Conservation (phyloP, 169 alveolate species). For the Eimeria sp. region DNA sequence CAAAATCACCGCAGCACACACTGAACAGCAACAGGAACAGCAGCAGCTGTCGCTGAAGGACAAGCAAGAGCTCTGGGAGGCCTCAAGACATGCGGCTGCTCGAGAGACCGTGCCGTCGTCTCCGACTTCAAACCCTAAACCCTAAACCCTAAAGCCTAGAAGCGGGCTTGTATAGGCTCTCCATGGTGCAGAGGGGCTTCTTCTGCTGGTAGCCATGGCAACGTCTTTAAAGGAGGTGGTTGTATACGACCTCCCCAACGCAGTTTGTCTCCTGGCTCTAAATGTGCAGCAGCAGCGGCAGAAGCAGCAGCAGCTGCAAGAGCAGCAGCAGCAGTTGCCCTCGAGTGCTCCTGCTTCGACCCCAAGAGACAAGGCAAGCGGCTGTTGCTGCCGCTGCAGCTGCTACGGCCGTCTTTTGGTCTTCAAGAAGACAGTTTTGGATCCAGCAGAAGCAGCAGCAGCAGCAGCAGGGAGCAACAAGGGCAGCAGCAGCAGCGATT, state of each 20-base stretch:
- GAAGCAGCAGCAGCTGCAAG: neutral
- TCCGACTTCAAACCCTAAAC: neutral
- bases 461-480: neutral
- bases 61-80: neutral
- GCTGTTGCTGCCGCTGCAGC: conserved; percentile 44
- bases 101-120: neutral
- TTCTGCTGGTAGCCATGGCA: conserved; percentile 3
- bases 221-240: neutral
- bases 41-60: too few relatives aligned
- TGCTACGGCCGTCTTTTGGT: conserved; percentile 48
- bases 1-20: too few relatives aligned
- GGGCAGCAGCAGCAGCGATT: conserved; percentile 17
- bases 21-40: too few relatives aligned
- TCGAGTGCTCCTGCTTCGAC: neutral
- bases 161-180: neutral
- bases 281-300: conserved; percentile 27
- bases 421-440: conserved; percentile 11
- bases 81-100: neutral
- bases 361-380: neutral
- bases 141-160: conserved; percentile 13
- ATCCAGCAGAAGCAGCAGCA: conserved; percentile 40
- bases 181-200: neutral
- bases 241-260: conserved; percentile 22
- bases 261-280: conserved; percentile 12
- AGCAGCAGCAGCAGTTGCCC: neutral